Base-by-base conservation (phyloP, 2,329 filamentous ascomycete genomes). In the Mycosphaerella sp. region DNA sequence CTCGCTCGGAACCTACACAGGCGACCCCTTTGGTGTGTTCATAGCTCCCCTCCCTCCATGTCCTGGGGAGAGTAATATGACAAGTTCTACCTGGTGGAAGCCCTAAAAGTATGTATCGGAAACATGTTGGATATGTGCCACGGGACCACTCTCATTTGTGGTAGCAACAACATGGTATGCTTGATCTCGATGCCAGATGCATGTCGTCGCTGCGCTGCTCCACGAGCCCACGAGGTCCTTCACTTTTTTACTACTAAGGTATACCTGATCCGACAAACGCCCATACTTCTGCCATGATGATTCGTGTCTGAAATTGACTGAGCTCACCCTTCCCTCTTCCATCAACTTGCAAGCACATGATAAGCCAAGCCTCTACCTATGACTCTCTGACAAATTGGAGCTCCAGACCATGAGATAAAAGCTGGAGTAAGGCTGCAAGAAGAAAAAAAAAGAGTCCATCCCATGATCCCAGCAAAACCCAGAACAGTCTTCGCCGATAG, bases 81-180 rank as follows among this genome's bases (percentile, higher is more conserved):
- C 32, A 36, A 36, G 32, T 12, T 36, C 32, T 36, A 12, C 32
- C 32, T 36, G 10, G 10, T 38, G 10, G 34, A 38, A 21, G 32
- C 32, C 32, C 34, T 38, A 9, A 17, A 14, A 45, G 26, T 36
- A 40, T 36, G 32, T 32, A 34, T 43, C 42, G 40, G 48, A 42
- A 34, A 39, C 42, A 31, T 40, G 48, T 45, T 51, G 48, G 48
- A 51, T 31, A 45, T 26, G 48, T 34, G 48, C 48, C 48, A 39
- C 39, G 48, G 48, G 34, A 38, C 34, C 6, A 38, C 34, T 38
- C 12, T 38, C 4, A 38, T 38, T 38, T 38, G 34, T 38, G 12
- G 34, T 38, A 4, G 12, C 34, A 38, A 38, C 34, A 38, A 38
- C 34, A 38, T 38, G 34, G 34, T 38, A 38, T 36, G 32, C 32